Percentiles rank a stretch among this genome's conserved stretches.
These are phyloP conservation scores for Vanilla planifolia DNA, from an alignment of 106 monocot species.

Conservation along the genomic window DNA sequence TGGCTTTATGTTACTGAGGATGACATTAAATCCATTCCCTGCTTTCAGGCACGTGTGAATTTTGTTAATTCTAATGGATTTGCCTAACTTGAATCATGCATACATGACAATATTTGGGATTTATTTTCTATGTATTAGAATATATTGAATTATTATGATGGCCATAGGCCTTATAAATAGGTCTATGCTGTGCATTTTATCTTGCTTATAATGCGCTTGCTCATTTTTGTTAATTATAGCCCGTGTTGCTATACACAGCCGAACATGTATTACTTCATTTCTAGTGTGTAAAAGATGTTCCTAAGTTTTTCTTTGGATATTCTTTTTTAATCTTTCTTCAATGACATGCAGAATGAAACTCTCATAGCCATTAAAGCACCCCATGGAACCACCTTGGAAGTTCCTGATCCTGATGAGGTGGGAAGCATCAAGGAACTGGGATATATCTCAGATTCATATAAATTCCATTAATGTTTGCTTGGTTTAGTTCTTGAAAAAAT, in stretches of 20 bases:
- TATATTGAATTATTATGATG: no score
- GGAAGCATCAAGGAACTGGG: not conserved
- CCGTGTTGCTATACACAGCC: no score
- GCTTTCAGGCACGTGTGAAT: constrained; percentile 21
- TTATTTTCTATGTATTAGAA: no score
- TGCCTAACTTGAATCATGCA: not conserved
- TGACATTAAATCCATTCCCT: constrained; percentile 29
- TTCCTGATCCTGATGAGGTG: constrained; percentile 86
- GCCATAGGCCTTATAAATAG: no score
- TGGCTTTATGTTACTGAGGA: constrained; percentile 37
- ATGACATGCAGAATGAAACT: constrained; percentile 51
- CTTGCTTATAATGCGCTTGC: no score
- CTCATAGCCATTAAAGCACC: constrained; percentile 84
- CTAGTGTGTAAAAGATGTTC: no score
- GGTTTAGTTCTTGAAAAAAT: not conserved
- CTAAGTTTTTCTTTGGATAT: constrained; percentile 2
- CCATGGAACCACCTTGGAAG: constrained; percentile 73
- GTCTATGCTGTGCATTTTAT: no score
- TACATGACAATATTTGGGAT: no score
- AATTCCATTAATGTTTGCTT: not conserved
- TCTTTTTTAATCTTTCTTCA: not conserved
- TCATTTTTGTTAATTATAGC: no score
- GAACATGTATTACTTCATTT: no score
- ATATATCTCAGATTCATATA: not conserved
- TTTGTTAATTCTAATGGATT: not conserved